Base-by-base conservation (phyloP, 1,284 basidiomycete species). In the Stereum hirsutum region DNA sequence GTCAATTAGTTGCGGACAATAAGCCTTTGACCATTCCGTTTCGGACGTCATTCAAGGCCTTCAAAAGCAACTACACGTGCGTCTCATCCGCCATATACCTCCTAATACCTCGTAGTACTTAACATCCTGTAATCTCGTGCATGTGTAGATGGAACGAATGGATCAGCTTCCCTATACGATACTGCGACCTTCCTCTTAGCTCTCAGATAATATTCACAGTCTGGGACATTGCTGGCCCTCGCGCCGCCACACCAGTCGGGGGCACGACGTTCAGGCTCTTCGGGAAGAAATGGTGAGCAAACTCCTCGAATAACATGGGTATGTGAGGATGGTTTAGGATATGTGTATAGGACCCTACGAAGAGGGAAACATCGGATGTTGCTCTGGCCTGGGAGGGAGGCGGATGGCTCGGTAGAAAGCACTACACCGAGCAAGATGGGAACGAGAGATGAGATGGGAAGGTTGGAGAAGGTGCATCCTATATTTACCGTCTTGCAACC, bases 121-220 rank as follows among this genome's bases (percentile, higher is more conserved):
- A 11, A 5, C 30, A 4, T 24, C 5, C 19, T 31, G 30, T 41
- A 26, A 19, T 43, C 28, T 28, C 25, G 33, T 43, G 47, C 34
- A n/a, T 21, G 26, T 17, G 39, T 55, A 93, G 90, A 31, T 99
- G 95, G 95, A 95, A 95, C 55, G 90, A 97, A 66, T 89, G 86
- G 75, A 81, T 98, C 37, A 83, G 87, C 0, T 66, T 98, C 3
- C 93, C 94, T 0, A 87, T 95, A 54, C 82, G 82, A 33, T 95
- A 96, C 49, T 88, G 90, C 42, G 92, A 96, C 54, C 71, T 99
- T 4, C 91, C 93, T 1, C 66, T 92, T 25, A 85, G 71, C 54
- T 82, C 93, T 0, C 93, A 96, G 54, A 74, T 99, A 43, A 85
- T 88, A 0, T 89, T 98, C 57, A 98, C 95, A 1, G 82, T 98